phyloP scores from a whole-genome alignment of 2,329 filamentous ascomycete species.

The Sporothrix phasma region DNA sequence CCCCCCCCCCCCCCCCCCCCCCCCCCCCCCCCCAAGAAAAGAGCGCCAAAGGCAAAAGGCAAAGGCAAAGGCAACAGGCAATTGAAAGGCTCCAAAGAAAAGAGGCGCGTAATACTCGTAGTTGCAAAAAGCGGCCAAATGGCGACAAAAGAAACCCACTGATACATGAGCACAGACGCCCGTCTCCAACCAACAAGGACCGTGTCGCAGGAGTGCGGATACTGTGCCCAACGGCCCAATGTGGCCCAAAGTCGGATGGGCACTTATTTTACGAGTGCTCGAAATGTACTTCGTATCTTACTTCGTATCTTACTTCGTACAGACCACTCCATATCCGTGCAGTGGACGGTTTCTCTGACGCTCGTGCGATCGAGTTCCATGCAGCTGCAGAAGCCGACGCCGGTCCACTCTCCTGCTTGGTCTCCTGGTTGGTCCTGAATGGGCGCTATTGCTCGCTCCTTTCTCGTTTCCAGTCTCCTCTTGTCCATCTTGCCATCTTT shows the following conservation, averaged over 20 bases:
- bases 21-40: too few species aligned
- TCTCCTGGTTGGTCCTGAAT: neutral
- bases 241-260: neutral
- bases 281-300: too few species aligned
- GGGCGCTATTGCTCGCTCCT: neutral
- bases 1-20: too few species aligned
- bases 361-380: neutral
- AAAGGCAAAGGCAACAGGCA: constrained; percentile 3
- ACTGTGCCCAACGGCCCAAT: neutral
- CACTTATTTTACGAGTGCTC: neutral
- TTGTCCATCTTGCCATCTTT: neutral
- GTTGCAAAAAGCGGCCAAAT: neutral
- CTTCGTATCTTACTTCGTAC: too few species aligned
- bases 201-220: neutral
- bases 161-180: neutral
- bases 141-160: neutral
- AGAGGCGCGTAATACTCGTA: neutral
- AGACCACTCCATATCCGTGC: neutral
- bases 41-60: neutral
- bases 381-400: neutral
- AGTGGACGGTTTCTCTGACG: neutral
- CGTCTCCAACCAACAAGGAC: neutral
- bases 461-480: neutral
- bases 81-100: neutral
- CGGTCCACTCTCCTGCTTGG: neutral